Percentiles rank a stretch among this genome's conserved stretches.
Conservation (phyloP, 768 basidiomycete genomes). For the Termitomyces sp. region DNA sequence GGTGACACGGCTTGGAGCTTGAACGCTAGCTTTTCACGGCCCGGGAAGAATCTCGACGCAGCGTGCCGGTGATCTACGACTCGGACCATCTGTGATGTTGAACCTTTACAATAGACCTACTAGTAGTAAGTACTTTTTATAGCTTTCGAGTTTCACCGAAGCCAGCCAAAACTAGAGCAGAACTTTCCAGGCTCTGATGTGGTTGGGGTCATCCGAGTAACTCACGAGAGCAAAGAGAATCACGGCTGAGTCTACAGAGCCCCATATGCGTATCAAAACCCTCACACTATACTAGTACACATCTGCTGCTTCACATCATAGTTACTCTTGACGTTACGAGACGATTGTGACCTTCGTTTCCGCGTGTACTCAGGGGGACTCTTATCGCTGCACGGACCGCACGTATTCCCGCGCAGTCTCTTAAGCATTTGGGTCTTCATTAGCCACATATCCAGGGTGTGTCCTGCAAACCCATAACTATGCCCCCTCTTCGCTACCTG, state of each 20-base stretch:
- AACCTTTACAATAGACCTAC: background rate
- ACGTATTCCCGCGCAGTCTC: too few relatives aligned
- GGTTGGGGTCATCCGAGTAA: background rate
- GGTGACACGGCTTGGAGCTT: background rate
- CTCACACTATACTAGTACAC: background rate
- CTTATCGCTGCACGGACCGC: background rate
- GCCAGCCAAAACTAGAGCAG: background rate
- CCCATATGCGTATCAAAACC: background rate
- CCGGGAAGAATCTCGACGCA: background rate
- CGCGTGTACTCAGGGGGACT: background rate
- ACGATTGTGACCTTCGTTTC: background rate
- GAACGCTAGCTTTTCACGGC: background rate
- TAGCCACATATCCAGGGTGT: background rate
- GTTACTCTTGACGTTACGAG: background rate
- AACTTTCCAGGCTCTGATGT: background rate
- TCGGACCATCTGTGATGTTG: background rate
- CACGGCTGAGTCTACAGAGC: background rate
- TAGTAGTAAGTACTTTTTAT: background rate
- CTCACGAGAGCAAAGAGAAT: background rate
- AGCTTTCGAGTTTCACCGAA: background rate
- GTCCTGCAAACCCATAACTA: background rate
- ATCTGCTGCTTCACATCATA: background rate
- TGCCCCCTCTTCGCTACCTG: slow-evolving; percentile 4
- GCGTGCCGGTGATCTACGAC: too few relatives aligned
- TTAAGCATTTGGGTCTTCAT: background rate